Evolutionary conservation across 2,329 filamentous ascomycete species (phyloP), one percentile per base, ranked within the genome.

Genomic region (Elsinoe batatas): DNA sequence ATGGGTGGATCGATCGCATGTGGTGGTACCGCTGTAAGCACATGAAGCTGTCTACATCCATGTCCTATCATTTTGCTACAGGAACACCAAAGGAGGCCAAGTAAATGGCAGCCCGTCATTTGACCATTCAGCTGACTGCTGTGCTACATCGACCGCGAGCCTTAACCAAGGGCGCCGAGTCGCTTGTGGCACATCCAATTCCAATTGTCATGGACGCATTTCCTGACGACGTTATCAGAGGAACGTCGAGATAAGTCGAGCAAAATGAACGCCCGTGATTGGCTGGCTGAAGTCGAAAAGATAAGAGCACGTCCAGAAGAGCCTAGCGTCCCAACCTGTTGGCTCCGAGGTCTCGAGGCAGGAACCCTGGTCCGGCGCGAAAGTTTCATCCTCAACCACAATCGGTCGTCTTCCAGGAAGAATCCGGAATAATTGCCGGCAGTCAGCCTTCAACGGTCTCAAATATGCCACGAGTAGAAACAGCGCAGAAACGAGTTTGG

Each of bases 261-360:
- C n/a, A 6, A 35, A 49, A 49, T 12, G 8, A 33, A 35, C 3
- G 3, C 2, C 10, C 15, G 17, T 49, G 44, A 49, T 49, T 49
- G 44, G 44, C 44, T 49, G 44, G 33, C 32, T 17, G 30, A 10
- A 6, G 4, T n/a, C 44, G 44, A 10, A 33, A 35, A 33, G 26
- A 49, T 49, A 49, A 35, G 44, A 49, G 20, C 22, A 3, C 22
- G 13, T 33, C 18, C 44, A 17, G 26, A 33, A 26, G 44, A 18
- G 32, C 35, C 47, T 51, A 51, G 47, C 47, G 47, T 51, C 47
- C 47, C 47, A 51, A 51, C 47, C 33, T 18, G 32, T 10, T 36
- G 32, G 32, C 15, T 20, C 47, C 15, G 33, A 51, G 47, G 47
- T 51, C 40, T 43, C 47, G 47, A 51, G 43, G 10, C 43, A 51